phyloP scores from a whole-genome alignment of 2,329 filamentous ascomycete species.

The Fusarium paranaense region DNA sequence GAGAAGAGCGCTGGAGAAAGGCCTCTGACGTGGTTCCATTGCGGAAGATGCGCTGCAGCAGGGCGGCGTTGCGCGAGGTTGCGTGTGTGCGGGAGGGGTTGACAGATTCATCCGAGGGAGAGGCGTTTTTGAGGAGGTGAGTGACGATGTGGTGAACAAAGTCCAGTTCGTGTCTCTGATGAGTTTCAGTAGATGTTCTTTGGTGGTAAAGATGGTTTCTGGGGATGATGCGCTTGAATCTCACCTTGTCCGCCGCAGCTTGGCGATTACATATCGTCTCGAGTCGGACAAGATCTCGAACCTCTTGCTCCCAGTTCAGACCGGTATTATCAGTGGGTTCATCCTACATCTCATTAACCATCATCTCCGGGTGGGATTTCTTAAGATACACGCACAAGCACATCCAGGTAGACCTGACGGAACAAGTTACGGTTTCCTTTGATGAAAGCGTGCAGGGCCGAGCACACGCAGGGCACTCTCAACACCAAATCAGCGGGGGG shows the following conservation, averaged over 20 bases:
- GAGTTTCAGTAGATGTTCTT: background rate
- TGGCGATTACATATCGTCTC: slow-evolving; percentile 54
- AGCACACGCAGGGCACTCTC: slow-evolving; percentile 63
- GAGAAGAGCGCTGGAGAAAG: slow-evolving; percentile 73
- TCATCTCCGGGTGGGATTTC: background rate
- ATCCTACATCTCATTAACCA: slow-evolving; percentile 43
- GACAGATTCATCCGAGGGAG: slow-evolving; percentile 47
- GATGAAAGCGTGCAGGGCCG: slow-evolving; percentile 64
- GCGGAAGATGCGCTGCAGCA: slow-evolving; percentile 60
- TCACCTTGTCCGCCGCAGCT: slow-evolving; percentile 55
- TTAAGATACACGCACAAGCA: slow-evolving; percentile 59
- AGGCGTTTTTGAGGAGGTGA: slow-evolving; percentile 59
- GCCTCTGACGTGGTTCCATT: slow-evolving; percentile 64
- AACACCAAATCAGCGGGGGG: slow-evolving; percentile 66
- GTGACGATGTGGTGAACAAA: slow-evolving; percentile 62
- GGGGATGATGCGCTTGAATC: background rate
- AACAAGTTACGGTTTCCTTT: slow-evolving; percentile 69
- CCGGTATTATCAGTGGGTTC: slow-evolving; percentile 47
- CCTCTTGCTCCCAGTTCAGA: slow-evolving; percentile 56
- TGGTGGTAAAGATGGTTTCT: background rate
- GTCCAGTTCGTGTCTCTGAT: slow-evolving; percentile 56
- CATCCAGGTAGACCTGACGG: slow-evolving; percentile 70
- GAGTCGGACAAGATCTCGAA: slow-evolving; percentile 59
- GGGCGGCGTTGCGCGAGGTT: slow-evolving; percentile 59
- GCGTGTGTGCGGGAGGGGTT: slow-evolving; percentile 51